phyloP scores from a whole-genome alignment of 148 eudicot species.

The Diospyros lotus region DNA sequence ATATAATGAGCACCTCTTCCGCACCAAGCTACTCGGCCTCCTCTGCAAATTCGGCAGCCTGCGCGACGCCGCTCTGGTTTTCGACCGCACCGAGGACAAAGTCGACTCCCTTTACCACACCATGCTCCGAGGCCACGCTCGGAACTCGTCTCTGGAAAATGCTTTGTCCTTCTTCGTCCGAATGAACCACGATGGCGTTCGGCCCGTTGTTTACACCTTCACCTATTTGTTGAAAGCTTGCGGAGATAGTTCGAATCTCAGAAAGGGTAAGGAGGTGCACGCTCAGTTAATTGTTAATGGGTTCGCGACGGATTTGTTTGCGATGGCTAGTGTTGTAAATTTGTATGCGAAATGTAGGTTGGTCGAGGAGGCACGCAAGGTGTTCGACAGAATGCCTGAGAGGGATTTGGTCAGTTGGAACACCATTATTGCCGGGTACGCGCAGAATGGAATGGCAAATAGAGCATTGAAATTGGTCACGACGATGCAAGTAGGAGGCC shows the following conservation, averaged over 20 bases:
- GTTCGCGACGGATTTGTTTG: conserved; percentile 43
- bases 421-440: conserved; percentile 59
- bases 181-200: conserved; percentile 53
- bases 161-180: conserved; percentile 40
- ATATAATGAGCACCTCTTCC: conserved; percentile 57
- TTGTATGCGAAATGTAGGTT: conserved; percentile 70
- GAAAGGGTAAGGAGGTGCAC: conserved; percentile 63
- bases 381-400: conserved; percentile 77
- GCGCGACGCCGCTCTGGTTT: conserved; percentile 57
- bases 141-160: conserved; percentile 23
- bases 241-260: conserved; percentile 42
- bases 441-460: conserved; percentile 64
- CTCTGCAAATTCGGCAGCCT: conserved; percentile 55
- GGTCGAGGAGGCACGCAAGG: conserved; percentile 56
- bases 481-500: conserved; percentile 55
- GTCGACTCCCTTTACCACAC: conserved; percentile 53
- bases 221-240: conserved; percentile 67
- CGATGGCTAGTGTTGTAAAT: conserved; percentile 63
- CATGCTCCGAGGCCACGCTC: conserved; percentile 50
- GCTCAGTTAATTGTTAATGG: conserved; percentile 57
- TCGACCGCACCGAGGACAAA: conserved; percentile 43
- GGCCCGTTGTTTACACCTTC: conserved; percentile 54
- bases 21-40: conserved; percentile 65
- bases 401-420: conserved; percentile 86
- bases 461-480: conserved; percentile 55